Evolutionary conservation across 768 basidiomycete genomes (phyloP).

Genomic region (Mycena amicta): DNA sequence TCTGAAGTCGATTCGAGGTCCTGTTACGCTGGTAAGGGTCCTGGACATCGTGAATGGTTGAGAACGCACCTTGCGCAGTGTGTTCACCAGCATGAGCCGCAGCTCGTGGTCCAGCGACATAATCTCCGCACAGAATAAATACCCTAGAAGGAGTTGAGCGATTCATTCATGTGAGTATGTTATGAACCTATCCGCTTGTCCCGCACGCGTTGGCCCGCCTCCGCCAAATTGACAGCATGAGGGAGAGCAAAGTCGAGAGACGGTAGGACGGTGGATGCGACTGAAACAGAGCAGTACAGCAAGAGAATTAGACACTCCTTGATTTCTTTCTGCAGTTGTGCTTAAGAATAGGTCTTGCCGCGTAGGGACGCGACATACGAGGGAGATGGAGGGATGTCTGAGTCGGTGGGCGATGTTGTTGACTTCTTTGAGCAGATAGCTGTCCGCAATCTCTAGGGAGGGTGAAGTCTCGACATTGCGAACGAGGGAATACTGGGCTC

Average conservation of each 20-base stretch:
- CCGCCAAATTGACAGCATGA: slow-evolving; percentile 77
- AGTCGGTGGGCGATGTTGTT: slow-evolving; percentile 57
- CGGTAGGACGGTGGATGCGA: slow-evolving; percentile 43
- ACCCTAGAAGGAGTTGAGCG: slow-evolving; percentile 50
- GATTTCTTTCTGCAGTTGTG: slow-evolving; percentile 53
- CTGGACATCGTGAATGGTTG: neutral
- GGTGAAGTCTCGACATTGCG: slow-evolving; percentile 67
- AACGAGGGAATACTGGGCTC: slow-evolving; percentile 76
- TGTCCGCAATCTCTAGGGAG: slow-evolving; percentile 62
- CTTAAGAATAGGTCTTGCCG: slow-evolving; percentile 15
- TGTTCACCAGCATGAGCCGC: slow-evolving; percentile 84
- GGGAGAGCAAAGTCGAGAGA: slow-evolving; percentile 71
- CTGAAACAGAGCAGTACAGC: slow-evolving; percentile 65
- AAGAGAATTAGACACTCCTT: slow-evolving; percentile 70
- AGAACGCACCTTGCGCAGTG: slow-evolving; percentile 68
- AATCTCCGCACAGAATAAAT: slow-evolving; percentile 73
- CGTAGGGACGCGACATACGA: slow-evolving; percentile 47
- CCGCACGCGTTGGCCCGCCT: slow-evolving; percentile 59
- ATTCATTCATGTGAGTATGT: neutral
- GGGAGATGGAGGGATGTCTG: slow-evolving; percentile 47
- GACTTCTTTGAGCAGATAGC: slow-evolving; percentile 61
- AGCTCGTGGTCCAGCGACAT: slow-evolving; percentile 73
- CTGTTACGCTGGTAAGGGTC: slow-evolving; percentile 36
- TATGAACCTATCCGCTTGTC: slow-evolving; percentile 67
- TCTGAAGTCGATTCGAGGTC: slow-evolving; percentile 66